These are phyloP conservation scores for Sanguinoderma infundibulare DNA, from an alignment of 1,284 basidiomycete species.

Conservation along the genomic window DNA sequence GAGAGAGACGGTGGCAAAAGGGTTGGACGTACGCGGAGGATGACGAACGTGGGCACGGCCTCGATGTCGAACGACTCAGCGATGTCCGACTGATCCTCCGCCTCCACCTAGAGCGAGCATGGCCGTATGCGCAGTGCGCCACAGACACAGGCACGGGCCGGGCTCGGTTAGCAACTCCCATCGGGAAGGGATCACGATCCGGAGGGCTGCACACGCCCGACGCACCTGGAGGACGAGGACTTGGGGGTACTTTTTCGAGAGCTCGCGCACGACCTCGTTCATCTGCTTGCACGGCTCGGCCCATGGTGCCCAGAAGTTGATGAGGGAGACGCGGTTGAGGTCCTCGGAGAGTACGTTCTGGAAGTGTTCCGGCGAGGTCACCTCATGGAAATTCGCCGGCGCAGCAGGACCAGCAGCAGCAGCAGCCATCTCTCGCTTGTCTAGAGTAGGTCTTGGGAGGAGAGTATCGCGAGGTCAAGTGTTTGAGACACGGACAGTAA, in stretches of 20 bases:
- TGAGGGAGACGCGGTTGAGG: slow-evolving; percentile 78
- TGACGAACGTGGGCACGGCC: slow-evolving; percentile 86
- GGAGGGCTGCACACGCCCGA: not conserved
- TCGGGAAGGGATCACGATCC: not conserved
- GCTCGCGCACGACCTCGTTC: slow-evolving; percentile 75
- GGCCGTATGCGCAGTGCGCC: not conserved
- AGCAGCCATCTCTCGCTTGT: slow-evolving; percentile 18
- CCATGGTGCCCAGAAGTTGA: slow-evolving; percentile 95
- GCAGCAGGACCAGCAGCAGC: too few species aligned
- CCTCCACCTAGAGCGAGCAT: slow-evolving; percentile 80
- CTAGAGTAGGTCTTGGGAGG: too few species aligned
- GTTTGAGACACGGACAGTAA: not conserved
- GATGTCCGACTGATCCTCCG: slow-evolving; percentile 88
- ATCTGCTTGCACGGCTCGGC: slow-evolving; percentile 89
- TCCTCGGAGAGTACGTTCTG: slow-evolving; percentile 76
- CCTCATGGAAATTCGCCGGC: slow-evolving; percentile 56
- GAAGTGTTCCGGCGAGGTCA: slow-evolving; percentile 75
- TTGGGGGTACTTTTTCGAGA: slow-evolving; percentile 73
- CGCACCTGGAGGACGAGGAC: slow-evolving; percentile 79
- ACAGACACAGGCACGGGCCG: not conserved
- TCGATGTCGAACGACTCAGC: slow-evolving; percentile 94
- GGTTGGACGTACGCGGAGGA: slow-evolving; percentile 67
- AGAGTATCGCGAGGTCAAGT: not conserved
- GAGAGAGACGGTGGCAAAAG: not conserved
- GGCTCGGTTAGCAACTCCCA: not conserved